These are phyloP conservation scores for Davidsoniella neocaledoniae DNA, from an alignment of 2,329 filamentous ascomycete genomes.

Conservation along the genomic window DNA sequence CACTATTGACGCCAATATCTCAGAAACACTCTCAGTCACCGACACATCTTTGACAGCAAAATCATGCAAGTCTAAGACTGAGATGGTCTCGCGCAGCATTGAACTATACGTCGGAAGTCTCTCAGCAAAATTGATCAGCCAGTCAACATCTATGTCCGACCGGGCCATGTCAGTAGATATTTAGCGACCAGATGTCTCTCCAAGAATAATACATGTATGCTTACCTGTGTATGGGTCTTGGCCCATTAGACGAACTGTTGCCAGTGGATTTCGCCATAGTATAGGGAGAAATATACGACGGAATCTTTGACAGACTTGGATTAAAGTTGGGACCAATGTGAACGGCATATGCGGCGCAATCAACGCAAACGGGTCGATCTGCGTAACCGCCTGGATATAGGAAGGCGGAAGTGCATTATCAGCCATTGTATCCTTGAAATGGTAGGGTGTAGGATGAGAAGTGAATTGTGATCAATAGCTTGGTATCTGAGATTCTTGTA, in stretches of 20 bases:
- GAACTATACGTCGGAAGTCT: neutral
- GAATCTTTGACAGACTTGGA: constrained; percentile 31
- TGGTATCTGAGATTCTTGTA: no score
- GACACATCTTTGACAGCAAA: constrained; percentile 7
- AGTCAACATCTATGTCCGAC: constrained; percentile 4
- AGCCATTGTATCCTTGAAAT: no score
- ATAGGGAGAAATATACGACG: constrained; percentile 32
- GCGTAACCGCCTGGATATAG: neutral
- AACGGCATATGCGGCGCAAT: constrained; percentile 28
- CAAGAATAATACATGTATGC: neutral
- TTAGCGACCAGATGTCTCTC: neutral
- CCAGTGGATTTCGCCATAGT: constrained; percentile 35
- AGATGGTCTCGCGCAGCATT: constrained; percentile 4
- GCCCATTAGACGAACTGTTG: constrained; percentile 22
- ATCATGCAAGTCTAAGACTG: constrained; percentile 5
- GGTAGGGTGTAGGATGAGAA: no score
- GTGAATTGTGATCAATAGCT: no score
- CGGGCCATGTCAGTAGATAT: neutral
- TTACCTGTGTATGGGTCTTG: constrained; percentile 29
- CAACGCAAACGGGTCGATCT: constrained; percentile 27
- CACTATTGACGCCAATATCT: constrained; percentile 1
- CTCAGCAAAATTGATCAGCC: constrained; percentile 2
- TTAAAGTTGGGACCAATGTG: constrained; percentile 28
- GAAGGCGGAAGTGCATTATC: neutral
- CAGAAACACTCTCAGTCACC: neutral